A percentile compares a stretch with the other conserved stretches of the same genome.
Evolutionary conservation across 352 stramenopile species (phyloP).

Genomic region (Elongisporangium undulatum): DNA sequence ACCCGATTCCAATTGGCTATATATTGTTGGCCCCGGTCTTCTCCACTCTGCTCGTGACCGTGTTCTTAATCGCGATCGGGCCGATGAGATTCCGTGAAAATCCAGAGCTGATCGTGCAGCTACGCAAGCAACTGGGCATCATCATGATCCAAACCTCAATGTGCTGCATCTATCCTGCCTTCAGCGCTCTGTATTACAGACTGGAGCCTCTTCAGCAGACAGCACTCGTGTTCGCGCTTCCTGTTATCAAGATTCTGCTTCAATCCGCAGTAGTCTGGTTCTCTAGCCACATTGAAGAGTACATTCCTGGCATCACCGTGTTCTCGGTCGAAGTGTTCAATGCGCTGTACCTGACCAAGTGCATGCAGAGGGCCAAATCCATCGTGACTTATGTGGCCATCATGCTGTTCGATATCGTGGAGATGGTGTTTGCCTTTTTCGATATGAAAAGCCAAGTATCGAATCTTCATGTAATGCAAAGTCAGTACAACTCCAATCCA

Average conservation of each 20-base stretch:
- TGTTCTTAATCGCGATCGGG: conserved; percentile 15
- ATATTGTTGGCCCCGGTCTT: conserved; percentile 12
- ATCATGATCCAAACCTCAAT: conserved; percentile 7
- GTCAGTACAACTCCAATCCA: too few species aligned
- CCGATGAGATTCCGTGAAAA: too few species aligned
- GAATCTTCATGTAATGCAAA: too few species aligned
- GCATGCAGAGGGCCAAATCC: conserved; percentile 23
- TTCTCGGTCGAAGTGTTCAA: conserved; percentile 25
- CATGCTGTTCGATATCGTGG: conserved; percentile 9
- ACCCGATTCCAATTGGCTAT: conserved; percentile 18
- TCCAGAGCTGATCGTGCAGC: too few species aligned
- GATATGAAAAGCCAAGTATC: too few species aligned
- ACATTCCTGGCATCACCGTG: conserved; percentile 11
- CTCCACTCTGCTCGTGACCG: conserved; percentile 9
- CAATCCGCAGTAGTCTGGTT: conserved; percentile 14
- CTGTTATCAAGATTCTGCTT: conserved; percentile 13
- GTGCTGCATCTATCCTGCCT: conserved; percentile 12
- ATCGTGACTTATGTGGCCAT: conserved; percentile 10
- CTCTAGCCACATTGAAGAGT: conserved; percentile 14
- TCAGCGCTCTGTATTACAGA: conserved; percentile 7
- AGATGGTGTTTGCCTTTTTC: too few species aligned
- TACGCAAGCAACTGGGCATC: conserved; percentile 7
- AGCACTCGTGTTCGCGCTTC: conserved; percentile 11
- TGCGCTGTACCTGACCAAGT: conserved; percentile 23
- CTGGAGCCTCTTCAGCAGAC: background rate